These are phyloP conservation scores for Corchorus capsularis DNA, from an alignment of 345 rosid genomes.

Conservation along the genomic window DNA sequence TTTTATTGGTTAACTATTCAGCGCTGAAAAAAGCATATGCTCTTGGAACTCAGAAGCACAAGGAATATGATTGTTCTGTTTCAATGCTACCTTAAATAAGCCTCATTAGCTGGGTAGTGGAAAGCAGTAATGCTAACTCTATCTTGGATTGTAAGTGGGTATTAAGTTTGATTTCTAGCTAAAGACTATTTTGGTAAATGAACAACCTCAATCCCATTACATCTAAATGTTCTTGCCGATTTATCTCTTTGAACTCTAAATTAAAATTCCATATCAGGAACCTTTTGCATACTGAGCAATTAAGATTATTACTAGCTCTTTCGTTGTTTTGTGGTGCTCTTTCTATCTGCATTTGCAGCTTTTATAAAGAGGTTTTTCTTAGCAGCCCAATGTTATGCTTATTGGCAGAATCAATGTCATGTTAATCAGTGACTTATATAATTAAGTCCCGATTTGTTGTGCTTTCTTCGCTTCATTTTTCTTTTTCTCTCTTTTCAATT, in stretches of 20 bases:
- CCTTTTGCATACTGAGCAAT: neutral
- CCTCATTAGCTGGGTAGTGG: neutral
- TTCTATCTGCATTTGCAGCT: neutral
- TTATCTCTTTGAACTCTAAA: neutral
- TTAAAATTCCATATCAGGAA: neutral
- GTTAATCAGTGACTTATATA: neutral
- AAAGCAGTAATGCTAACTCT: neutral
- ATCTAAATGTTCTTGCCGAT: neutral
- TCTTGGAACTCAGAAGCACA: neutral
- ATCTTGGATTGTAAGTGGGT: neutral
- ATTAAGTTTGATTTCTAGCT: conserved; percentile 4
- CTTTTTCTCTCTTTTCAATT: neutral
- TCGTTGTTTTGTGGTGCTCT: neutral
- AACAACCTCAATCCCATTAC: conserved; percentile 2
- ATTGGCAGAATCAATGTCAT: neutral
- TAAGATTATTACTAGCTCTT: neutral
- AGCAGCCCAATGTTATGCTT: neutral
- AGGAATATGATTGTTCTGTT: neutral
- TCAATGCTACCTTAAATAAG: neutral
- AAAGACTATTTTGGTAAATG: neutral
- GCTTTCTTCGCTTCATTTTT: neutral
- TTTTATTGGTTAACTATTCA: neutral
- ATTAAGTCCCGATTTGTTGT: neutral
- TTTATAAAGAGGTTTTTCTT: neutral
- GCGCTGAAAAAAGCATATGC: neutral